A percentile compares a stretch with the other conserved stretches of the same genome.
Conservation (phyloP, 139 green algal species). For the Pleodorina starrii region DNA sequence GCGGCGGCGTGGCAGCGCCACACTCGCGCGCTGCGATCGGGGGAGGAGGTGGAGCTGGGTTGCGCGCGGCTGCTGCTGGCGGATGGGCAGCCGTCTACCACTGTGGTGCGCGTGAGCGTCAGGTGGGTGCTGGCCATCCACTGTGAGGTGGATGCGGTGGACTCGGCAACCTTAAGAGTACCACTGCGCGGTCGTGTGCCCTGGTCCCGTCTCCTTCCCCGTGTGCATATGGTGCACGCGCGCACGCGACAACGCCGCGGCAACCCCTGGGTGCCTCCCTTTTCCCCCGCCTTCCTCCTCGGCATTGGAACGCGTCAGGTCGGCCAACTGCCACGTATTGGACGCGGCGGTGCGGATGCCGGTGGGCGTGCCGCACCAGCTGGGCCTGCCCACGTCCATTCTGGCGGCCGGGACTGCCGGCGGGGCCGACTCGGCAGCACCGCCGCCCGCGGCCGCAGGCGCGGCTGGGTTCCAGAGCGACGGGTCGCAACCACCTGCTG, state of each 20-base stretch:
- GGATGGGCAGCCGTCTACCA: neutral
- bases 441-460: neutral
- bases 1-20: neutral
- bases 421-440: no score
- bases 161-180: no score
- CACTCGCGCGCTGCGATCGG: neutral
- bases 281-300: neutral
- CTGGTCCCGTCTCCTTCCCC: no score
- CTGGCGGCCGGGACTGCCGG: neutral
- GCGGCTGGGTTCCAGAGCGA: neutral
- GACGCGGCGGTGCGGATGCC: constrained; percentile 33
- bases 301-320: no score
- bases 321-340: constrained; percentile 32
- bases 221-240: no score
- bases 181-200: no score
- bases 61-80: neutral
- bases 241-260: no score
- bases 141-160: no score
- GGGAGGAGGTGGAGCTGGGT: constrained; percentile 3
- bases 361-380: constrained; percentile 18
- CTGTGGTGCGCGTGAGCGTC: neutral
- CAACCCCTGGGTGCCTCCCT: no score
- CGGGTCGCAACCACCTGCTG: no score
- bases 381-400: constrained; percentile 5
- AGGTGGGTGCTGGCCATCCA: no score